These are phyloP conservation scores for Dimargaris verticillata DNA, from an alignment of 192 early-diverging fungal genomes.

Conservation along the genomic window DNA sequence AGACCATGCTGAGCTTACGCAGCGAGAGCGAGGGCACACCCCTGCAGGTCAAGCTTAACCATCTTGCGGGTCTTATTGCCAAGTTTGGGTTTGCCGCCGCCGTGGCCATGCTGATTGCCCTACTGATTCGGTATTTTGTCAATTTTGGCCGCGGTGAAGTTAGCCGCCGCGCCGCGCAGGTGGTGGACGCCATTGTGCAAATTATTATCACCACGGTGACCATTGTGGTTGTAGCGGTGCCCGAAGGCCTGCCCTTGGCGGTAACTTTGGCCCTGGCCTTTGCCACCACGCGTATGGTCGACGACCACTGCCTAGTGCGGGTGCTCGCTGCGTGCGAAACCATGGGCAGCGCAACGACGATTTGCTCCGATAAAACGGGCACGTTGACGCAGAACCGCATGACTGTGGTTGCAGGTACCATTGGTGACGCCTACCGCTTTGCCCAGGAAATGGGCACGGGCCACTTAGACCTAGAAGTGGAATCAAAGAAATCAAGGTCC, in stretches of 20 bases:
- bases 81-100: conserved; percentile 81
- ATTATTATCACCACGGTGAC: conserved; percentile 87
- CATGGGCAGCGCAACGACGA: conserved; percentile 95
- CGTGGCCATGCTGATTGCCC: conserved; percentile 65
- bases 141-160: conserved; percentile 24
- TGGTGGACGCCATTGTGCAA: conserved; percentile 47
- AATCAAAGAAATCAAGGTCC: neutral
- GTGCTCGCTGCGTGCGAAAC: conserved; percentile 94
- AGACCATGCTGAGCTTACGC: conserved; percentile 73
- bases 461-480: neutral
- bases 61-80: conserved; percentile 80
- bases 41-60: conserved; percentile 77
- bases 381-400: conserved; percentile 95
- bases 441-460: neutral
- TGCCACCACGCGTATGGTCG: conserved; percentile 87
- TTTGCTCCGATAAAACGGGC: conserved; percentile 98
- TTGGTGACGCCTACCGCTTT: conserved; percentile 56
- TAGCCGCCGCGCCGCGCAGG: conserved; percentile 25
- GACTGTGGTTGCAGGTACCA: conserved; percentile 81
- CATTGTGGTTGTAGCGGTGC: conserved; percentile 92
- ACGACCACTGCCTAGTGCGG: conserved; percentile 94
- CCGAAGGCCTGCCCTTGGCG: conserved; percentile 93
- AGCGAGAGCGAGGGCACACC: conserved; percentile 78
- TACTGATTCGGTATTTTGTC: conserved; percentile 80
- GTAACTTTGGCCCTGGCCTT: conserved; percentile 90